These are phyloP conservation scores for Paramecium pentaurelia DNA, from an alignment of 73 alveolate species.

Conservation along the genomic window DNA sequence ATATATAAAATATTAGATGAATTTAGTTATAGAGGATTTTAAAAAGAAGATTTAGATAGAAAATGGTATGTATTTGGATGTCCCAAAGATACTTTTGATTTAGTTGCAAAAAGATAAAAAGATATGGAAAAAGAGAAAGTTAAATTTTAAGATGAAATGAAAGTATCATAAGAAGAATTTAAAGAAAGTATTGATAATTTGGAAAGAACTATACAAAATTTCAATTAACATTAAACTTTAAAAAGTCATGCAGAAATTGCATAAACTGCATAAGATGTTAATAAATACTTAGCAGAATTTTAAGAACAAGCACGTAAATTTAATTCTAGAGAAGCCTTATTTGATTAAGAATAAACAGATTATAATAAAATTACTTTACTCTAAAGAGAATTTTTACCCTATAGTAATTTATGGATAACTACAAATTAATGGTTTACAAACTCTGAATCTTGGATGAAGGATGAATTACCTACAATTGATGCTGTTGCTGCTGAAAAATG, in stretches of 20 bases:
- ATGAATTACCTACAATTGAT: conserved; percentile 82
- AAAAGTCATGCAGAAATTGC: conserved; percentile 89
- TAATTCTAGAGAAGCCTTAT: conserved; percentile 93
- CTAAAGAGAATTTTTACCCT: conserved; percentile 87
- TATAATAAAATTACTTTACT: conserved; percentile 85
- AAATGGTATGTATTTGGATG: conserved; percentile 96
- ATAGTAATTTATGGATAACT: conserved; percentile 87
- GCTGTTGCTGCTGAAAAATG: conserved; percentile 83
- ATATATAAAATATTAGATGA: conserved; percentile 91
- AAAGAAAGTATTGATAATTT: conserved; percentile 91
- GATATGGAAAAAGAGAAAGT: conserved; percentile 96
- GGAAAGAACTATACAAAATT: conserved; percentile 91
- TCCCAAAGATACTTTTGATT: conserved; percentile 89
- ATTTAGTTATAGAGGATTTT: conserved; percentile 90
- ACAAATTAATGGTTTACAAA: conserved; percentile 79
- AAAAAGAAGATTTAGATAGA: conserved; percentile 88
- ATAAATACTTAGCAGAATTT: conserved; percentile 90
- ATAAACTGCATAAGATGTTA: conserved; percentile 86
- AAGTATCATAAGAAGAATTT: conserved; percentile 92
- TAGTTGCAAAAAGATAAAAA: conserved; percentile 84
- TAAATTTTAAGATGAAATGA: conserved; percentile 92
- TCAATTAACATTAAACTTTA: conserved; percentile 86
- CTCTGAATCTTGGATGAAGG: conserved; percentile 81
- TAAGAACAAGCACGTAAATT: conserved; percentile 86
- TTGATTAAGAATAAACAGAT: conserved; percentile 92